These are phyloP conservation scores for Microdochium bolleyi DNA, from an alignment of 2,329 filamentous ascomycete species.

Conservation along the genomic window DNA sequence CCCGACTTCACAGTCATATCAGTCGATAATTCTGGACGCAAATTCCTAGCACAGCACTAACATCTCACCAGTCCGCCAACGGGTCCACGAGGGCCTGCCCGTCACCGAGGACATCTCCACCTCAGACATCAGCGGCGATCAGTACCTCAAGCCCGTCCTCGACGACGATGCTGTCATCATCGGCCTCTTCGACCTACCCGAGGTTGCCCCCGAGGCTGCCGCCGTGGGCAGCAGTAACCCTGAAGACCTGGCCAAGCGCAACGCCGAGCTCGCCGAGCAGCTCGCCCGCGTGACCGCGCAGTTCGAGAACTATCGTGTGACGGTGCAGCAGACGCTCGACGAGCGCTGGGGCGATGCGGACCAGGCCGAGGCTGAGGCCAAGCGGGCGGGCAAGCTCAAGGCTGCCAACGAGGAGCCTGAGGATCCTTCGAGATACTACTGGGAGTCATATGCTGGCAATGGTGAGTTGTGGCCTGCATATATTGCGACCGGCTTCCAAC, in stretches of 20 bases:
- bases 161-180: conserved; percentile 88
- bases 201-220: conserved; percentile 25
- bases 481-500: too few relatives aligned
- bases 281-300: conserved; percentile 50
- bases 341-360: conserved; percentile 54
- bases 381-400: conserved; percentile 15
- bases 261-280: conserved; percentile 51
- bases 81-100: conserved; percentile 31
- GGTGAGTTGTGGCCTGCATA: conserved; percentile 34
- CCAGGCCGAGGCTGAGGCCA: conserved; percentile 25
- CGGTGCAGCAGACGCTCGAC: conserved; percentile 60
- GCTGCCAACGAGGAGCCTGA: conserved; percentile 20
- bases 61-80: conserved; percentile 33
- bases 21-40: neutral
- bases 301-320: conserved; percentile 56
- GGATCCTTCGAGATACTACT: conserved; percentile 38
- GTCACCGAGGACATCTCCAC: conserved; percentile 52
- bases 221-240: conserved; percentile 6
- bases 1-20: too few relatives aligned
- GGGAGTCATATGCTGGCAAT: conserved; percentile 54
- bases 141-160: conserved; percentile 74
- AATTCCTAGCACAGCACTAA: neutral
- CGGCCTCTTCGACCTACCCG: conserved; percentile 70
- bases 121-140: conserved; percentile 64
- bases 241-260: conserved; percentile 36